A percentile compares a stretch with the other conserved stretches of the same genome.
Conservation (phyloP, 441 rosid species). For the Capsella rubella region DNA sequence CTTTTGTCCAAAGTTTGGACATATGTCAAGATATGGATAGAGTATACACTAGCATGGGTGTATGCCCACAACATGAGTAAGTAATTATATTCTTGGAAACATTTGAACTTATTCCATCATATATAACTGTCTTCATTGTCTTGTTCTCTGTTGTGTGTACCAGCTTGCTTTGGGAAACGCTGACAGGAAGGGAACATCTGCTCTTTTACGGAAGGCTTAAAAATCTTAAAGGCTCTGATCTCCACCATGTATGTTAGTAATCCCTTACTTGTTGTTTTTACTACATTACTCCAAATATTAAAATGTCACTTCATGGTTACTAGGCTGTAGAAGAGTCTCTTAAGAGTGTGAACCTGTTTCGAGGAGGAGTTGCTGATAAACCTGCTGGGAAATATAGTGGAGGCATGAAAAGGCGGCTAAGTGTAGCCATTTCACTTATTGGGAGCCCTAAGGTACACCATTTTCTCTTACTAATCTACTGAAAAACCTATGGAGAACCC, state of each 20-base stretch:
- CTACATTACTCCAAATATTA: conserved; percentile 11
- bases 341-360: conserved; percentile 71
- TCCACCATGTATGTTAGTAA: conserved; percentile 60
- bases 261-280: conserved; percentile 1
- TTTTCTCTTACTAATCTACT: background rate
- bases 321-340: conserved; percentile 99
- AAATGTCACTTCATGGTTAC: background rate
- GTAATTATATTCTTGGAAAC: background rate
- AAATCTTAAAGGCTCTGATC: conserved; percentile 80
- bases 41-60: conserved; percentile 94
- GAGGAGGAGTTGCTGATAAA: conserved; percentile 87
- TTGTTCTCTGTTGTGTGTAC: conserved; percentile 24
- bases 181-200: conserved; percentile 94
- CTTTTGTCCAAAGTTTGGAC: conserved; percentile 80
- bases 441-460: conserved; percentile 84
- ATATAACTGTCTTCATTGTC: conserved; percentile 11
- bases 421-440: conserved; percentile 95
- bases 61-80: conserved; percentile 85
- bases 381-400: conserved; percentile 95
- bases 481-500: background rate
- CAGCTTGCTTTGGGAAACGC: conserved; percentile 95
- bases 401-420: conserved; percentile 97
- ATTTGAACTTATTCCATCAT: background rate
- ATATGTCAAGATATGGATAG: conserved; percentile 71
- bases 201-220: conserved; percentile 95